Conservation (phyloP, 768 basidiomycete genomes). For the Termitomyces sp. region DNA sequence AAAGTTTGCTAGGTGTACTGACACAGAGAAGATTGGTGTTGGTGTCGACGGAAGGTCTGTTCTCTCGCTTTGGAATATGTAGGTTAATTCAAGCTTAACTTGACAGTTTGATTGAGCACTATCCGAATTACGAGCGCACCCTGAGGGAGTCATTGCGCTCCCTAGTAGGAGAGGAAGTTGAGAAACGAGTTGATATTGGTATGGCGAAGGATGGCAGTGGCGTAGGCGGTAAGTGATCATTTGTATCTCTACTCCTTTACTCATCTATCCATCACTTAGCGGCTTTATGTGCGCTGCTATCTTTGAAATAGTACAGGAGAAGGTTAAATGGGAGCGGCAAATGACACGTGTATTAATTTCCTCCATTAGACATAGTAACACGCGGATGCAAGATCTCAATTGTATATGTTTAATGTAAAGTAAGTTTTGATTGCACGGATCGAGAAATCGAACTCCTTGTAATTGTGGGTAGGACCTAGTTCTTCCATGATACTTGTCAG, state of each 20-base stretch:
- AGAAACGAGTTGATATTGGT: slow-evolving; percentile 78
- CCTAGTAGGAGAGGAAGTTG: slow-evolving; percentile 77
- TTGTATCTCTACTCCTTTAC: slow-evolving; percentile 1
- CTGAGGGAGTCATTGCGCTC: slow-evolving; percentile 70
- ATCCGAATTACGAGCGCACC: slow-evolving; percentile 78
- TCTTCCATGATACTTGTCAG: background rate
- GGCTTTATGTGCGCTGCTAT: slow-evolving; percentile 83
- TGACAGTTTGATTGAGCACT: slow-evolving; percentile 80
- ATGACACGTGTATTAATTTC: background rate
- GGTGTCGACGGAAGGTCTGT: slow-evolving; percentile 89
- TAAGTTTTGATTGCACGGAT: background rate
- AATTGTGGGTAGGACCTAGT: background rate
- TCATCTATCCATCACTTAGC: slow-evolving; percentile 37
- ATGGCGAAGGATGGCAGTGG: slow-evolving; percentile 97
- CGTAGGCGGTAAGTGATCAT: slow-evolving; percentile 76
- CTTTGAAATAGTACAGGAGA: slow-evolving; percentile 47
- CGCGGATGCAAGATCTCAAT: background rate
- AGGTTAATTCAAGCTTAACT: background rate
- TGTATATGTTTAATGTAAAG: background rate
- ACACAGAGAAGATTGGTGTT: slow-evolving; percentile 58
- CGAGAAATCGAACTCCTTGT: background rate
- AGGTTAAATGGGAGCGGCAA: slow-evolving; percentile 8
- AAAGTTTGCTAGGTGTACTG: slow-evolving; percentile 18
- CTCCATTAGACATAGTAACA: background rate
- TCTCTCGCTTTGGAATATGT: background rate